Evolutionary conservation across 2,329 filamentous ascomycete genomes (phyloP), one percentile per base, ranked within the genome.

Genomic region (Colletotrichum tanaceti): DNA sequence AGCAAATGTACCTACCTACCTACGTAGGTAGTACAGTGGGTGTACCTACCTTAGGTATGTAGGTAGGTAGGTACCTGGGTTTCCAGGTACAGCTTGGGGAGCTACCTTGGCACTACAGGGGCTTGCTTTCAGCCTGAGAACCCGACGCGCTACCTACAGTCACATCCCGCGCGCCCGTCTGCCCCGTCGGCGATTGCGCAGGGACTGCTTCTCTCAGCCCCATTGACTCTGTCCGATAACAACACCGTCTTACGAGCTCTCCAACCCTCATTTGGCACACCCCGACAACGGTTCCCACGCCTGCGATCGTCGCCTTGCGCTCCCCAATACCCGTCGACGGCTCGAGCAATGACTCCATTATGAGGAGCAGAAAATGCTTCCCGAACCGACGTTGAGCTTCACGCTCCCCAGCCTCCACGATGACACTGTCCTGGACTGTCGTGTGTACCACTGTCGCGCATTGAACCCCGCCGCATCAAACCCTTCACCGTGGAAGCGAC

Each of bases 361-460:
- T 71, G 69, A 71, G 63, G 69, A 59, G 53, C 57, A 63, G 64
- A 78, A 72, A 66, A 87, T 86, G 83, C 85, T 89, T 63, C 87
- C 87, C 62, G 81, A 83, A 72, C 87, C 88, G 39, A 83, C 83
- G 52, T 75, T 90, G 71, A 87, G 86, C 74, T 92, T 98, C 77
- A 91, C 89, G 24, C 89, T 98, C 65, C 94, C 94, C 39, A 97
- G 94, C 66, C 80, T 97, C 59, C 87, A 97, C 79, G 94, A 98
- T 79, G 87, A 90, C 68, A 87, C 86, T 13, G 81, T 85, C 13
- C 88, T 99, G 64, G 88, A 94, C 73, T 97, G 94, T 76, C 92
- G 95, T 65, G 81, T 98, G 68, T 97, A 96, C 78, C 90, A 96
- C 73, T 91, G 91, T 1, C 73, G 76, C 1, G 84, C 83, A 39